Evolutionary conservation across 805 yeast genomes (phyloP), one percentile per base, ranked within the genome.

Genomic region (Starmerella bacillaris): DNA sequence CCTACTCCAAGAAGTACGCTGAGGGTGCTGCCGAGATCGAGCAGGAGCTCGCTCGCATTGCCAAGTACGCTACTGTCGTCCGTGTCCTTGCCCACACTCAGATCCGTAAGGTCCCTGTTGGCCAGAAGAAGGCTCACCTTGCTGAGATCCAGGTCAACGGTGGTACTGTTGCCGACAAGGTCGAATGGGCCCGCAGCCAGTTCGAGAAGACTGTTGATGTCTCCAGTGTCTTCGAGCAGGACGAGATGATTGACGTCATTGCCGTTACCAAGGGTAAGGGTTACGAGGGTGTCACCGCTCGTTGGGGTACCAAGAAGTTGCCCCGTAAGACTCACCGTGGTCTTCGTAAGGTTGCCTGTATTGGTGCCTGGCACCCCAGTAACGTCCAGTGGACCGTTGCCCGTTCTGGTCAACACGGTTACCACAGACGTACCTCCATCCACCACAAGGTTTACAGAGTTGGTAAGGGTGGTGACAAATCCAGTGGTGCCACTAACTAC

Each of bases 261-360:
- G 99, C 95, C 61, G 93, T 89, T 61, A 89, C 98, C 78, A 86
- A 79, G 76, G 99, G 99, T 89, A 94, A 89, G 75, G 99, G 99
- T 76, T 84, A 79, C 82, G 98, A 89, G 72, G 99, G 99, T 84
- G 95, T 86, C 60, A 89, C 99, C 73, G 94, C 84, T 83, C 82
- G 99, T 80, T 89, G 96, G 96, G 99, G 99, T 65, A 89, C 98
- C 78, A 92, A 84, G 84, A 84, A 78, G 76, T 74, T 89, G 57
- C 98, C 99, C 70, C 83, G 99, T 74, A 89, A 89, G 92, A 89
- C 99, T 66, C 99, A 89, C 70, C 84, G 96, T 79, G 99, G 99
- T 86, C 73, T 86, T 65, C 83, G 99, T 78, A 89, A 89, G 82
- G 99, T 89, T 70, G 99, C 98, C 63, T 89, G 99, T 82, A 89